Evolutionary conservation across 768 basidiomycete genomes (phyloP), one percentile per base, ranked within the genome.

Genomic region (Pisolithus tinctorius): DNA sequence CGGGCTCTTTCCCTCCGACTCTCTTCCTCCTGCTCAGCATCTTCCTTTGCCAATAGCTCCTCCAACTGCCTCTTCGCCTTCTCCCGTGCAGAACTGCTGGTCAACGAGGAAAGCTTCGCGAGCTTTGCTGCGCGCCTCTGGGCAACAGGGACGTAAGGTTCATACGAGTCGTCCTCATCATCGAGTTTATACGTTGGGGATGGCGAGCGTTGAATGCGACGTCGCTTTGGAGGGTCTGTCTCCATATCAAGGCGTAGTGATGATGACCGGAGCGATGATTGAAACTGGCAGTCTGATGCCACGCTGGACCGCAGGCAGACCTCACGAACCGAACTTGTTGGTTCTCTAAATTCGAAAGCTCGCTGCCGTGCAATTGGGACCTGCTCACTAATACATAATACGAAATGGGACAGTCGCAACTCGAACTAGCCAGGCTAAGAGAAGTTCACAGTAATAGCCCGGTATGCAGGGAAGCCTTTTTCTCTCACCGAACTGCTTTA

Each of bases 131-230:
- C 81, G 45, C 90, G 81, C 48, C 93, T 80, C 66, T 96, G 85
- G 14, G 87, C 79, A 31, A 97, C 84, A 10, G 95, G 83, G 31
- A 98, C 69, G 65, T 97, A 98, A 1, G 89, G 88, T 52, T 86
- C 83, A 62, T 93, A 93, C 20, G 75, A 67, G 46, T 82, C 78
- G 49, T 72, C 70, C 29, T 81, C 79, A 27, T 83, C 79, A 54
- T 86, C 83, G 46, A 86, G 72, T 34, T 74, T 78, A 69, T 82
- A 85, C 0, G 85, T 73, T 6, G 71, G 75, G 14, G 85, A 83
- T 0, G 81, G 78, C 43, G 83, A 79, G 39, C 78, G 80, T 50
- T 76, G 73, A 13, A 71, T 53, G 54, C 76, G 77, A 54, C 77
- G 77, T 54, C 76, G 80, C 63, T 79, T 84, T 46, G 71, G 34